Evolutionary conservation across 2,329 filamentous ascomycete genomes (phyloP).

Genomic region (Colletotrichum sp.): DNA sequence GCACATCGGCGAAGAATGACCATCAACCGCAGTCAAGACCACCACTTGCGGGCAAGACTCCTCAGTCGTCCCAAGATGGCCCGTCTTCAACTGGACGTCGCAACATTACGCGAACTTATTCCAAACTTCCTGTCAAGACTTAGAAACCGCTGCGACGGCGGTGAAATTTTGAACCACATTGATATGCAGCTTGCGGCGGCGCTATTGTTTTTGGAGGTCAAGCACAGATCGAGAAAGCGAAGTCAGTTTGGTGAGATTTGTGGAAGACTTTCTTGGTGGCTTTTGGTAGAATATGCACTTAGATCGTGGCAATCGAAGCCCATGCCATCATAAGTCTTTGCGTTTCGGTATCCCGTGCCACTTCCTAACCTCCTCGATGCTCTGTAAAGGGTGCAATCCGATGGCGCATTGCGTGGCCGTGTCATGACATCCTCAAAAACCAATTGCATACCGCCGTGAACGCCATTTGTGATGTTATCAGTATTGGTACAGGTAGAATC

Average conservation of each 20-base stretch:
- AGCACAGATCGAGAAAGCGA: background rate
- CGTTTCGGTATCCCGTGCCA: background rate
- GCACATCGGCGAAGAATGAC: background rate
- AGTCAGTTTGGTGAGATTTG: background rate
- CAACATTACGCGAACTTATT: background rate
- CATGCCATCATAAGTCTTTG: background rate
- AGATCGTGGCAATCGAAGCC: background rate
- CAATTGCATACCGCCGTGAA: slow-evolving; percentile 19
- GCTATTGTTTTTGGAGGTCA: background rate
- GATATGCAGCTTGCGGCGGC: background rate
- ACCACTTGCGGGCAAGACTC: background rate
- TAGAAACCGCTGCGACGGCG: background rate
- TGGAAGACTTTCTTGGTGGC: background rate
- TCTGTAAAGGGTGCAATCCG: background rate
- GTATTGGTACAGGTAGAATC: slow-evolving; percentile 19
- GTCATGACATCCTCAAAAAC: slow-evolving; percentile 2
- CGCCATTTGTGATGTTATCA: slow-evolving; percentile 21
- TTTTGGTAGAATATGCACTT: slow-evolving; percentile 9
- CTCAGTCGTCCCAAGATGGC: background rate
- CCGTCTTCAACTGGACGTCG: background rate
- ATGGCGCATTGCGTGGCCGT: background rate
- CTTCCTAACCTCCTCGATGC: background rate
- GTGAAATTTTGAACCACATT: background rate
- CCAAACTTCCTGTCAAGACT: background rate
- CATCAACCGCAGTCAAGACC: background rate